Base-by-base conservation (phyloP, 345 rosid species). In the Eucalyptus albens region DNA sequence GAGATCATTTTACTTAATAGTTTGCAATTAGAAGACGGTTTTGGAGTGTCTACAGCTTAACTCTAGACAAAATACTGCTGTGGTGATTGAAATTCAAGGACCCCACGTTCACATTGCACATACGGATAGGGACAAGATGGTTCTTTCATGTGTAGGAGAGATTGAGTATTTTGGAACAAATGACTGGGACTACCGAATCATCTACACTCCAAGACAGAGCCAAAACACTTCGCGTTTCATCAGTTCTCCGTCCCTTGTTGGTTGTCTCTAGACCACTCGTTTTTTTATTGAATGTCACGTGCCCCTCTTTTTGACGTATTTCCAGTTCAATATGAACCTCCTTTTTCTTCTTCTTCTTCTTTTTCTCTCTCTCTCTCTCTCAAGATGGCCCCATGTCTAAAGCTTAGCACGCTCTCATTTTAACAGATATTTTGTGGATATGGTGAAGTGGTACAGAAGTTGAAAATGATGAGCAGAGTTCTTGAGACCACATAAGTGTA, bases 401-500 rank as follows among this genome's bases (percentile, higher is more conserved):
- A 33, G 81, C 24, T 4, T 17, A 33, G 24, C 44, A 33, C 44
- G 22, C 44, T 42, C 33, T 45, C 81, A 69, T 17, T 17, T 33
- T 5, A 37, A 16, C 81, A 16, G 81, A 69, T 33, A 69, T 33
- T 69, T 16, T 69, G 44, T 17, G 24, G 42, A 33, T 33, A 69
- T 17, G 0, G 42, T 10, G 37, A 88, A 49, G 69, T 17, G 50
- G 47, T 82, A 2, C 86, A 37, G 49, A 51, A 45, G 65, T 27
- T 77, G 77, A 89, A 86, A 81, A 88, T 9, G 89, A 88, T 87
- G 44, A 72, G 88, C 67, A 45, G 86, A 51, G 89, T 29, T 12
- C 37, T 89, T 87, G 50, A 44, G 51, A 86, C 92, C 91, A 89
- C 93, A 87, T 37, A 81, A 81, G 88, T 60, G 56, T 89, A 8